These are phyloP conservation scores for Lanmaoa rubissima DNA, from an alignment of 768 basidiomycete genomes.

Conservation along the genomic window DNA sequence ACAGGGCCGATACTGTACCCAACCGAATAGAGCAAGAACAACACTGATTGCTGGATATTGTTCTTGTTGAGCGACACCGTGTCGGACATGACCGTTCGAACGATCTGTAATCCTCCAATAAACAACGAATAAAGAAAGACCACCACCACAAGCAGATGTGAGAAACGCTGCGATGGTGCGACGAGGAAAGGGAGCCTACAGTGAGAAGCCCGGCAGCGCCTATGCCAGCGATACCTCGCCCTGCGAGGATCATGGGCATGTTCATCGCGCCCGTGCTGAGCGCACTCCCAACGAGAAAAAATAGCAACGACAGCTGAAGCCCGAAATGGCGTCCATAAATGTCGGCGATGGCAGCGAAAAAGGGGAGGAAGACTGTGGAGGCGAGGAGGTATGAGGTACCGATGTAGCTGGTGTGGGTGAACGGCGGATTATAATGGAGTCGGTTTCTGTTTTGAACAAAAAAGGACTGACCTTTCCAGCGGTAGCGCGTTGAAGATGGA, in stretches of 20 bases:
- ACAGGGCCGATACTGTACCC: too few relatives aligned
- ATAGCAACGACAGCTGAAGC: slow-evolving; percentile 41
- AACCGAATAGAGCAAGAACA: too few relatives aligned
- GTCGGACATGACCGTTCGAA: too few relatives aligned
- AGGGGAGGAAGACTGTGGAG: slow-evolving; percentile 51
- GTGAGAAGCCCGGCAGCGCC: slow-evolving; percentile 47
- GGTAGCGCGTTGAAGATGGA: slow-evolving; percentile 30
- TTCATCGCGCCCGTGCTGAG: slow-evolving; percentile 46
- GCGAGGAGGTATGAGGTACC: slow-evolving; percentile 51
- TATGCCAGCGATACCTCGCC: slow-evolving; percentile 48
- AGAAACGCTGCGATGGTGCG: not conserved
- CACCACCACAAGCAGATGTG: not conserved
- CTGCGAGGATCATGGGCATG: slow-evolving; percentile 45
- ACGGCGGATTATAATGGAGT: not conserved
- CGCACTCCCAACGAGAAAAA: slow-evolving; percentile 47
- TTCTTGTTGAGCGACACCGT: too few relatives aligned
- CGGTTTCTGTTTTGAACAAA: not conserved
- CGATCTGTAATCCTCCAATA: too few relatives aligned
- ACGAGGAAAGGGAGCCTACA: slow-evolving; percentile 11
- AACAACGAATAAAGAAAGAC: too few relatives aligned
- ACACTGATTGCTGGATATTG: too few relatives aligned
- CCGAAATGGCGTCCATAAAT: slow-evolving; percentile 50
- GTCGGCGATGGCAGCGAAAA: slow-evolving; percentile 50
- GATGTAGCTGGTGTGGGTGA: slow-evolving; percentile 36
- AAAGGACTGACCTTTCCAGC: slow-evolving; percentile 22